A percentile compares a stretch with the other conserved stretches of the same genome.
Conservation (phyloP, 371 early-diverging fungal genomes). For the Nematocida ironsii region DNA sequence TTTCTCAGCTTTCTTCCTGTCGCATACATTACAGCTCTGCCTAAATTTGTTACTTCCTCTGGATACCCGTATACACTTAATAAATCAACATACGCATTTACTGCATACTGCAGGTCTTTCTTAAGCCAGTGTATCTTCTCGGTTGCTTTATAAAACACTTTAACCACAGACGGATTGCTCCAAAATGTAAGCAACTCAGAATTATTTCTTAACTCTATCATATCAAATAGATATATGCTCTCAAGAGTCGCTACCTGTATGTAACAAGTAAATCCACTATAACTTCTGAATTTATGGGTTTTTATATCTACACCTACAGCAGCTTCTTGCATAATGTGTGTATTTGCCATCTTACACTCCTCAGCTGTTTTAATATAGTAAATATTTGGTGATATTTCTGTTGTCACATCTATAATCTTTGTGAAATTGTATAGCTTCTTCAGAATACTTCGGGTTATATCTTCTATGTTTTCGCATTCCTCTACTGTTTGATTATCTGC, state of each 20-base stretch:
- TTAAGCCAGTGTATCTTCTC: conserved; percentile 16
- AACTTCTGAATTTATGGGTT: conserved; percentile 64
- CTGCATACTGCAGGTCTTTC: conserved; percentile 17
- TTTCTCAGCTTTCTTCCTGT: neutral
- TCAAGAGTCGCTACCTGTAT: conserved; percentile 14
- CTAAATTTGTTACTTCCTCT: neutral
- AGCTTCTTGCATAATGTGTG: neutral
- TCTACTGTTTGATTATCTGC: neutral
- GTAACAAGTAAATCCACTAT: conserved; percentile 62
- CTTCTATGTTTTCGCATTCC: neutral
- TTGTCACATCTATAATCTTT: neutral
- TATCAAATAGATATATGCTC: conserved; percentile 36
- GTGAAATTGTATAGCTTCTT: neutral
- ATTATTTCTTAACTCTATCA: conserved; percentile 25
- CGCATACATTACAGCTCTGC: neutral
- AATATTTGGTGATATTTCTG: neutral
- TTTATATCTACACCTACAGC: conserved; percentile 59
- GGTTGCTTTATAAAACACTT: conserved; percentile 21
- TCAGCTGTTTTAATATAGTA: neutral
- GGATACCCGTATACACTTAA: neutral
- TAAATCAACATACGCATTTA: conserved; percentile 16
- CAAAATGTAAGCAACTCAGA: conserved; percentile 16
- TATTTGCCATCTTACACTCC: conserved; percentile 5
- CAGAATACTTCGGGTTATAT: neutral
- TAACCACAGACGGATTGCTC: neutral